phyloP scores from a whole-genome alignment of 305 asterid species.

The Salvia sclarea region DNA sequence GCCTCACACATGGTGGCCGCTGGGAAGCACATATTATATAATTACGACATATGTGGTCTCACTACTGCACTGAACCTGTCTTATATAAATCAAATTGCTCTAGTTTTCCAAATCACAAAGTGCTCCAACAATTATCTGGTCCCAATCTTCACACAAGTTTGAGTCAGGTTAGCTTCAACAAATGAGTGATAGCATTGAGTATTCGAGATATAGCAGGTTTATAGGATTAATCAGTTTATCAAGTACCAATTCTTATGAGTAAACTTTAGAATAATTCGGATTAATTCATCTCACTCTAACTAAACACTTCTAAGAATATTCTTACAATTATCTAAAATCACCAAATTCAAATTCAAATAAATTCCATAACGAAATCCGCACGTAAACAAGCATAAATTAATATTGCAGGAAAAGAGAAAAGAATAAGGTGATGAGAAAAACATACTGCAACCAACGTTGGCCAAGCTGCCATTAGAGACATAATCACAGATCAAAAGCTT shows the following conservation, averaged over 20 bases:
- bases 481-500: constrained; percentile 81
- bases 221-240: no score
- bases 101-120: not conserved
- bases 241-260: no score
- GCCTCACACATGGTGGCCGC: constrained; percentile 59
- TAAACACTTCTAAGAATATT: no score
- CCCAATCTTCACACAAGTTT: constrained; percentile 25
- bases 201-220: constrained; percentile 22
- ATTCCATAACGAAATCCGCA: no score
- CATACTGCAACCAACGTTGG: constrained; percentile 82
- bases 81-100: constrained; percentile 1
- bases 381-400: not conserved
- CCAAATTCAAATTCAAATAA: no score
- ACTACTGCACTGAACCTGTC: constrained; percentile 26
- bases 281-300: no score
- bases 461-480: constrained; percentile 83
- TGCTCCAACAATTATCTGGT: constrained; percentile 14
- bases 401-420: not conserved
- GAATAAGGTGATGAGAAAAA: not conserved
- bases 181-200: no score
- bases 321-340: no score
- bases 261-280: no score
- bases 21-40: constrained; percentile 23
- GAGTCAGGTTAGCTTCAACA: constrained; percentile 20
- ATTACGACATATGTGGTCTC: constrained; percentile 25